A percentile compares a stretch with the other conserved stretches of the same genome.
Conservation (phyloP, 2,329 filamentous ascomycete species). For the Magnaporthiopsis incrustans region DNA sequence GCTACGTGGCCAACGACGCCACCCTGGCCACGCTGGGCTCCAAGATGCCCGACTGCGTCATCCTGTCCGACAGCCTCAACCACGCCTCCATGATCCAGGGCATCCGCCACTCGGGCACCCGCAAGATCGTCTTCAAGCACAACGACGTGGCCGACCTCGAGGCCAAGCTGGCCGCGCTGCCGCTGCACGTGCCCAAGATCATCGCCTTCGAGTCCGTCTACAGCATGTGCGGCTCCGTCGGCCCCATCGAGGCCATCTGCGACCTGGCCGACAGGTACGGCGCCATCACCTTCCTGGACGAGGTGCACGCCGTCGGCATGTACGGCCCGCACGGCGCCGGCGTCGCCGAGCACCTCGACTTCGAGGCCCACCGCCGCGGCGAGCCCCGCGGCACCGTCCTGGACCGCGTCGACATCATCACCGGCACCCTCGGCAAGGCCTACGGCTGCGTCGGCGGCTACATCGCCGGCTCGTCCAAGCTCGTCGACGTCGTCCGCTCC, state of each 20-base stretch:
- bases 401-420: conserved; percentile 97
- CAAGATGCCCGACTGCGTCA: conserved; percentile 93
- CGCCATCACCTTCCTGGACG: conserved; percentile 93
- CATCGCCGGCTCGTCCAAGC: conserved; percentile 78
- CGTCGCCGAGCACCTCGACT: conserved; percentile 96
- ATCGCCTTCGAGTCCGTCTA: conserved; percentile 99
- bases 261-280: conserved; percentile 97
- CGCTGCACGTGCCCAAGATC: conserved; percentile 83
- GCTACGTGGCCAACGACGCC: conserved; percentile 97
- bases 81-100: conserved; percentile 99
- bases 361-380: conserved; percentile 72
- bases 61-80: conserved; percentile 94
- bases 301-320: conserved; percentile 99
- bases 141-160: conserved; percentile 93
- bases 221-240: conserved; percentile 98
- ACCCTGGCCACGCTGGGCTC: conserved; percentile 94
- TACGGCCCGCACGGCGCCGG: conserved; percentile 93
- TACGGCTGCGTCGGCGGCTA: conserved; percentile 98
- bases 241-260: conserved; percentile 91
- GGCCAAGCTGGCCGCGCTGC: conserved; percentile 81
- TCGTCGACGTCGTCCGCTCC: conserved; percentile 58
- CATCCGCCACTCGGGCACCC: conserved; percentile 92
- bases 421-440: conserved; percentile 91
- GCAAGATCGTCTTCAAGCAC: conserved; percentile 98
- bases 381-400: conserved; percentile 74